Base-by-base conservation (phyloP, 768 basidiomycete species). In the Cystofilobasidium capitatum region DNA sequence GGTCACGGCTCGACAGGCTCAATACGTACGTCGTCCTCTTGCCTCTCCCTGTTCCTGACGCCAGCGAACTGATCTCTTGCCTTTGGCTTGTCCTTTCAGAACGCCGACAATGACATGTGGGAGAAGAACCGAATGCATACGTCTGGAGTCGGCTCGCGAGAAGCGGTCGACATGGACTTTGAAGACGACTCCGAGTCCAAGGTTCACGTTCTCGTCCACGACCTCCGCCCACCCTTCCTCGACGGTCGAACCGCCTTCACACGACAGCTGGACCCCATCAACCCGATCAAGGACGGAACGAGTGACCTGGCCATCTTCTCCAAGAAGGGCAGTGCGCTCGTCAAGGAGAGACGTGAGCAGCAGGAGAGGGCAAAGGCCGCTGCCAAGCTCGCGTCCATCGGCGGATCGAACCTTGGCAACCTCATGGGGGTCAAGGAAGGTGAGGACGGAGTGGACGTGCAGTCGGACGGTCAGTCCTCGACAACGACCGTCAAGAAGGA, bases 71-170 rank as follows among this genome's bases (percentile, higher is more conserved):
- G 42, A 42, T 29, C 47, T 59, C 17, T 44, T n/a, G n/a, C n/a
- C n/a, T n/a, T 10, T 47, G 6, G 20, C 39, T 33, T 42, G 8
- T 39, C 42, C 39, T 29, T 39, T 12, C 70, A 93, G 89, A 97
- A 98, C 73, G 91, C 91, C 29, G 96, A 99, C 77, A 98, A 96
- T 73, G 96, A 99, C 73, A 80, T 94, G 14, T 99, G 96, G 96
- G 96, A 99, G 80, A 89, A 89, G 10, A 98, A 98, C 75, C 89
- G 94, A 74, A 93, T 99, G 88, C 81, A 91, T 13, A 91, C 90
- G 0, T 98, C 96, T 3, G 96, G 96, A 73, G 88, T 97, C 24
- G 89, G 90, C 0, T 89, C 89, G 12, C 86, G 89, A 39, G 88
- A 85, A 71, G 81, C 84, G 4, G 83, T 99, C 58, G 92, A 99